phyloP scores from a whole-genome alignment of 2,329 filamentous ascomycete genomes.

The Neofusicoccum ribis region DNA sequence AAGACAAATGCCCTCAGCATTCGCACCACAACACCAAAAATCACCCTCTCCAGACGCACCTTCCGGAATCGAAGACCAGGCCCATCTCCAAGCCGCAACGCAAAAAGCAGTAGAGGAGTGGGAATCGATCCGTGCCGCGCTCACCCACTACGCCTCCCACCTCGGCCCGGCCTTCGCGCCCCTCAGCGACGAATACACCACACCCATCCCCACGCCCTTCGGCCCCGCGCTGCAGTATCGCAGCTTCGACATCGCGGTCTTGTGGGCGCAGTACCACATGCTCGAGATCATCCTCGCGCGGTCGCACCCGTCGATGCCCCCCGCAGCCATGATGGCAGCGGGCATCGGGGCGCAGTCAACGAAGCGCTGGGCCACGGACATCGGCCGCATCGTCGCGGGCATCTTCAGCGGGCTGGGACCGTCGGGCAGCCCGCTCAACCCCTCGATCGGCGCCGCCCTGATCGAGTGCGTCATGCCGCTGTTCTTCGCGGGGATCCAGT shows the following conservation, averaged over 20 bases:
- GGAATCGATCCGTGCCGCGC: constrained; percentile 70
- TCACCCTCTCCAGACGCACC: constrained; percentile 42
- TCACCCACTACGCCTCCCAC: constrained; percentile 64
- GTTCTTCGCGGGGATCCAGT: constrained; percentile 86
- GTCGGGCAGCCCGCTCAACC: constrained; percentile 63
- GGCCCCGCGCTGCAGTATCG: constrained; percentile 79
- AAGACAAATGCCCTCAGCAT: constrained; percentile 46
- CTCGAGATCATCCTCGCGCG: constrained; percentile 79
- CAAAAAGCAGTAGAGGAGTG: constrained; percentile 76
- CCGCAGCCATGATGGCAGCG: constrained; percentile 83
- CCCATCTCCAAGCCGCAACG: constrained; percentile 64
- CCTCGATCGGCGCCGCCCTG: constrained; percentile 74
- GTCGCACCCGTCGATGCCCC: constrained; percentile 85
- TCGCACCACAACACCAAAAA: constrained; percentile 31
- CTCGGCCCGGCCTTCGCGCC: constrained; percentile 77
- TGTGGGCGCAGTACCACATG: constrained; percentile 88
- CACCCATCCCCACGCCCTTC: constrained; percentile 70
- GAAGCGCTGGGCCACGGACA: constrained; percentile 66
- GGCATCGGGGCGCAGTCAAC: constrained; percentile 75
- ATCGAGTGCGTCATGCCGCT: constrained; percentile 80
- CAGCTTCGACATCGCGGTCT: constrained; percentile 80
- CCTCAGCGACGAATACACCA: constrained; percentile 65
- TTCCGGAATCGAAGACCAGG: constrained; percentile 22
- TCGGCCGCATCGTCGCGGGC: constrained; percentile 80
- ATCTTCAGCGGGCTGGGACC: constrained; percentile 37